Evolutionary conservation across 73 alveolate species (phyloP).

Genomic region (Paramecium sexaurelia): DNA sequence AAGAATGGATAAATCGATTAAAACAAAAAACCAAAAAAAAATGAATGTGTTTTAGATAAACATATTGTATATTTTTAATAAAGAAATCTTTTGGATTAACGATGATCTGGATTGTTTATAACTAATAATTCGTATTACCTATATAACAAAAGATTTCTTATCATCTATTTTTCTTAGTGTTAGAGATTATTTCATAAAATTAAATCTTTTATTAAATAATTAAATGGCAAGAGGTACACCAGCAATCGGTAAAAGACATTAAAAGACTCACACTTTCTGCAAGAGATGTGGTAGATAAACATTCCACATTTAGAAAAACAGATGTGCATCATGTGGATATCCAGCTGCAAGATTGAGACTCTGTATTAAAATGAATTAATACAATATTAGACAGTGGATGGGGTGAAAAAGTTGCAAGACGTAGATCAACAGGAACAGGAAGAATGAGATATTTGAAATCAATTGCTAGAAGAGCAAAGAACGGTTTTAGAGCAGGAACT

Average conservation of each 20-base stretch:
- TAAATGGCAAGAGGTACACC: constrained; percentile 87
- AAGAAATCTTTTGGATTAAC: not conserved
- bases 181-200: constrained; percentile 39
- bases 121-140: not conserved
- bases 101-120: constrained; percentile 35
- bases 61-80: constrained; percentile 16
- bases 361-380: constrained; percentile 68
- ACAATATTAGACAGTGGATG: constrained; percentile 76
- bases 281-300: constrained; percentile 81
- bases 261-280: constrained; percentile 87
- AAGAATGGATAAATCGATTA: constrained; percentile 6
- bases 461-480: constrained; percentile 86
- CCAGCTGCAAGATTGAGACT: constrained; percentile 81
- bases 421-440: constrained; percentile 87
- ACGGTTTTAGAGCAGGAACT: constrained; percentile 90
- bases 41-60: constrained; percentile 20
- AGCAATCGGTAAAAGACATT: constrained; percentile 79
- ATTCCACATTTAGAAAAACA: constrained; percentile 80
- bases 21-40: constrained; percentile 12
- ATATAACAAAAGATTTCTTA: not conserved
- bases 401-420: constrained; percentile 79
- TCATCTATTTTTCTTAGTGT: not conserved
- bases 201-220: constrained; percentile 46
- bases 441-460: constrained; percentile 87
- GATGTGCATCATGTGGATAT: constrained; percentile 82